Base-by-base conservation (phyloP, 352 stramenopile species). In the Phytophthora ohioensis region DNA sequence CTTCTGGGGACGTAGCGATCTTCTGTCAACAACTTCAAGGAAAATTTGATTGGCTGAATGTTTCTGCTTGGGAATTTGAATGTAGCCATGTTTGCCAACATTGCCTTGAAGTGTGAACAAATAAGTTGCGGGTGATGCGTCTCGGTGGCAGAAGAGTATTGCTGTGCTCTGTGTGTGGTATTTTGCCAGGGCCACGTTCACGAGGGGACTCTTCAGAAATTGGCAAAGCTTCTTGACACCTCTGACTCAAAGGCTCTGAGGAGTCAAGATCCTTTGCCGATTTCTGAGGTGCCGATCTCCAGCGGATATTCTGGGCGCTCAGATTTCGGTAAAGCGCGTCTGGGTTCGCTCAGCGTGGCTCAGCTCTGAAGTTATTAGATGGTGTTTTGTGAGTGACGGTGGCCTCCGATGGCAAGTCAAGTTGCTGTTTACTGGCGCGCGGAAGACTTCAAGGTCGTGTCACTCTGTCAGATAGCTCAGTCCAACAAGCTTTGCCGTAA, bases 21-120 rank as follows among this genome's bases (percentile, higher is more conserved):
- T 75, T 75, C 56, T n/a, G 41, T 53, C 15, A 35, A 43, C 49
- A 75, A 72, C 64, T 76, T 76, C 67, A 71, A 71, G n/a, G 45
- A 61, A n/a, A 10, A 11, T 55, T 41, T 66, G 55, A 67, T 71
- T 71, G 64, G 64, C 64, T 70, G 41, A 30, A 8, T 34, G 45
- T 57, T 46, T 46, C 34, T 32, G 10, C 32, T 43, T 31, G 41
- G 11, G 30, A 27, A 27, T 27, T 27, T 27, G 21, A 27, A 35
- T 67, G 64, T 72, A 59, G 47, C 64, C 36, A 71, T 48, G 38
- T 52, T 46, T 46, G 21, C 21, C 21, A 27, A 27, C 21, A 27
- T 27, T 27, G 21, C 21, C 21, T 27, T 27, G 21, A 27, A 27
- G 21, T 27, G 21, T 27, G 21, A 27, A 27, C 21, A 27, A 27